Percentiles rank a stretch among this genome's conserved stretches.
Conservation (phyloP, 2,329 filamentous ascomycete genomes). For the Stemphylium beticola region DNA sequence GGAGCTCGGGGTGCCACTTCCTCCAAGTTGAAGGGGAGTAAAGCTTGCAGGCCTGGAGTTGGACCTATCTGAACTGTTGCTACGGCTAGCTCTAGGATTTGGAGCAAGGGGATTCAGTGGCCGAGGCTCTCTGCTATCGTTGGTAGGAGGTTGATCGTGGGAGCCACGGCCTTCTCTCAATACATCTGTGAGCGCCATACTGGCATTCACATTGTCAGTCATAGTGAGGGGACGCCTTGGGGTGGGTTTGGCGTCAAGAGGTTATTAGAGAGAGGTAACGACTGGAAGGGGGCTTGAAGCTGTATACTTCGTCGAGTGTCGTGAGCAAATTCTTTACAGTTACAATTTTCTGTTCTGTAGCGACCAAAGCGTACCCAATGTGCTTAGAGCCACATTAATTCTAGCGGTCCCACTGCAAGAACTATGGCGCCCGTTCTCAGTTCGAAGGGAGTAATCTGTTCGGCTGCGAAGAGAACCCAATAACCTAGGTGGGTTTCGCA, state of each 20-base stretch:
- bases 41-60: slow-evolving; percentile 6
- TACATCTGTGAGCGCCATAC: neutral
- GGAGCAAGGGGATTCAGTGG: slow-evolving; percentile 1
- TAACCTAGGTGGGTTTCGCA: neutral
- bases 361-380: neutral
- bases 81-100: neutral
- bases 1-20: neutral
- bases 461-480: neutral
- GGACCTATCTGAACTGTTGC: neutral
- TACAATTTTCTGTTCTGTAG: neutral
- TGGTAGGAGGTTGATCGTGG: neutral
- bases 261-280: neutral
- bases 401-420: neutral
- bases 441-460: neutral
- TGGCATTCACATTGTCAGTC: neutral
- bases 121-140: neutral
- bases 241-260: neutral
- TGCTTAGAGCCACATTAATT: neutral
- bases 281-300: neutral
- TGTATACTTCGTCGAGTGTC: neutral
- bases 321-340: neutral
- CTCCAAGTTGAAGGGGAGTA: slow-evolving; percentile 8
- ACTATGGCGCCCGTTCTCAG: neutral
- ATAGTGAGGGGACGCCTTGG: neutral
- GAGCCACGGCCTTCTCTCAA: neutral